A percentile compares a stretch with the other conserved stretches of the same genome.
Evolutionary conservation across 371 early-diverging fungal genomes (phyloP).

Genomic region (Gilbertella persicaria): DNA sequence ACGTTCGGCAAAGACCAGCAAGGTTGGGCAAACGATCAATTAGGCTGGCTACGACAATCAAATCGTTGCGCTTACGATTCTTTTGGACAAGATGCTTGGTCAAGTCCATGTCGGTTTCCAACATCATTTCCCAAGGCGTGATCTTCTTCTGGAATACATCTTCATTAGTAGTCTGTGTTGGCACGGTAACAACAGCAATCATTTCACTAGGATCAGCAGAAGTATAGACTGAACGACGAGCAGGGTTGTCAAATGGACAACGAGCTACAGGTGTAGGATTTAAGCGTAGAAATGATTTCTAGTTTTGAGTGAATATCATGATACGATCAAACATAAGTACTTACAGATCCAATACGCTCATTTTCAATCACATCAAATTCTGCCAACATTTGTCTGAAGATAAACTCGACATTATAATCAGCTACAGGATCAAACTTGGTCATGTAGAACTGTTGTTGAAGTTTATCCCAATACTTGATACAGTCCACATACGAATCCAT

Average conservation of each 20-base stretch:
- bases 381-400: conserved; percentile 54
- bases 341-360: conserved; percentile 57
- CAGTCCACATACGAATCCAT: conserved; percentile 49
- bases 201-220: conserved; percentile 37
- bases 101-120: conserved; percentile 49
- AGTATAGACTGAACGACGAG: conserved; percentile 25
- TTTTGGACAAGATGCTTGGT: conserved; percentile 37
- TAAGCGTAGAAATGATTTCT: conserved; percentile 40
- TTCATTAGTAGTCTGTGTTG: conserved; percentile 5
- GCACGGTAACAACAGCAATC: conserved; percentile 12
- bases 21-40: conserved; percentile 64
- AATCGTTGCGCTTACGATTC: conserved; percentile 51
- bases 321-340: background rate
- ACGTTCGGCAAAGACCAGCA: conserved; percentile 65
- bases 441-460: conserved; percentile 49
- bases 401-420: conserved; percentile 61
- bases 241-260: conserved; percentile 39
- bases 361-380: conserved; percentile 55
- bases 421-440: conserved; percentile 51
- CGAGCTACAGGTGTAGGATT: conserved; percentile 24
- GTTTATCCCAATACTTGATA: conserved; percentile 47
- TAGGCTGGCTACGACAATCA: conserved; percentile 65
- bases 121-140: conserved; percentile 68
- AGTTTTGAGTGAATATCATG: no score
- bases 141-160: conserved; percentile 64